Conservation (phyloP, 2,329 filamentous ascomycete species). For the Neonectria coccinea region DNA sequence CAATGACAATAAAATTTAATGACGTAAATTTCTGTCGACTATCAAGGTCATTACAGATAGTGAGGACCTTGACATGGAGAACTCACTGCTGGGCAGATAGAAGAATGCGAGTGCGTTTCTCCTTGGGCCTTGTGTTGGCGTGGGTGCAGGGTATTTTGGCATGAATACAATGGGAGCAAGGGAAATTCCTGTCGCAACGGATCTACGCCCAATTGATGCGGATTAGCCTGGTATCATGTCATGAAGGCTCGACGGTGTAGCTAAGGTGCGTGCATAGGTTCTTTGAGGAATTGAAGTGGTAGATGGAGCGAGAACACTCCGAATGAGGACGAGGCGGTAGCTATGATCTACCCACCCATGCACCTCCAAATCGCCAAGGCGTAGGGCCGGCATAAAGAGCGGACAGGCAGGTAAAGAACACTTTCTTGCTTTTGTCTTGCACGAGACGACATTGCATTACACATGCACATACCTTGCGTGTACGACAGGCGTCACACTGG, state of each 20-base stretch:
- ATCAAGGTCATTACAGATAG: not conserved
- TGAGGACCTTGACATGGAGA: not conserved
- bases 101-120: slow-evolving; percentile 53
- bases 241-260: not conserved
- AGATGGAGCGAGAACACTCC: not conserved
- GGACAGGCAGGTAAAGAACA: not conserved
- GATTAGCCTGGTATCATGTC: slow-evolving; percentile 12
- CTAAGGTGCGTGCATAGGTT: not conserved
- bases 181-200: slow-evolving; percentile 53
- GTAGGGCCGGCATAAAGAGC: not conserved
- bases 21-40: not conserved
- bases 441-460: not conserved
- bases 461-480: slow-evolving; percentile 47
- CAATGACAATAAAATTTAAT: not conserved
- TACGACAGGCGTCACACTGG: slow-evolving; percentile 50
- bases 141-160: slow-evolving; percentile 54
- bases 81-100: slow-evolving; percentile 54
- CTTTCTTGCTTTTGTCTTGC: too few species aligned
- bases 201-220: slow-evolving; percentile 41
- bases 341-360: not conserved
- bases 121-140: slow-evolving; percentile 47
- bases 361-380: not conserved
- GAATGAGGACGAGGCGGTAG: not conserved
- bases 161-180: slow-evolving; percentile 52
- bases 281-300: not conserved